phyloP scores from a whole-genome alignment of 2,329 filamentous ascomycete species.

The Onygenales sp. region DNA sequence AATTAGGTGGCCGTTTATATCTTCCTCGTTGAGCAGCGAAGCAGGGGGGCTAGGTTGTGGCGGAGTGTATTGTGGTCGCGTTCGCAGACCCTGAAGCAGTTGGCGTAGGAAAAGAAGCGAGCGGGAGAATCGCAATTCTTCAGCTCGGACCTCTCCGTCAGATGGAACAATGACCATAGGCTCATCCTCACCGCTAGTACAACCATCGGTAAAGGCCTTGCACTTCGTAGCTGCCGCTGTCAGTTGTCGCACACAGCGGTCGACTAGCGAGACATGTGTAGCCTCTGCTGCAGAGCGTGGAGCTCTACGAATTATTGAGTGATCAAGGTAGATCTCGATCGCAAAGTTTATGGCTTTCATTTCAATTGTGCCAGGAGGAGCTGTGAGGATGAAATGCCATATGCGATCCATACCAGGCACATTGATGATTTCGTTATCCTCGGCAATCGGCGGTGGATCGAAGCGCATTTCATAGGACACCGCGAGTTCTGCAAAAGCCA shows the following conservation, averaged over 20 bases:
- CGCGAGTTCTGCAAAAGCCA: slow-evolving; percentile 35
- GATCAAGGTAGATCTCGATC: slow-evolving; percentile 62
- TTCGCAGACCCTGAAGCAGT: slow-evolving; percentile 49
- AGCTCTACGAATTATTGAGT: slow-evolving; percentile 31
- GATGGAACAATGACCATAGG: slow-evolving; percentile 44
- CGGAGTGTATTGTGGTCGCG: slow-evolving; percentile 49
- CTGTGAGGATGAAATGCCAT: slow-evolving; percentile 72
- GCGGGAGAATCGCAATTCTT: slow-evolving; percentile 57
- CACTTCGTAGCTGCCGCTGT: slow-evolving; percentile 53
- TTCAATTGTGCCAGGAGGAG: slow-evolving; percentile 57
- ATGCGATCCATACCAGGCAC: slow-evolving; percentile 55
- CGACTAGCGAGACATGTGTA: slow-evolving; percentile 61
- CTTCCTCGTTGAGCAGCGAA: slow-evolving; percentile 41
- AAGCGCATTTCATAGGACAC: slow-evolving; percentile 47
- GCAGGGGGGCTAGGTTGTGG: slow-evolving; percentile 52
- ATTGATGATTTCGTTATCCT: slow-evolving; percentile 31
- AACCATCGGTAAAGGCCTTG: slow-evolving; percentile 39
- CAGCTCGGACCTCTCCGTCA: slow-evolving; percentile 41
- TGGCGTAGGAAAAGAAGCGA: slow-evolving; percentile 59
- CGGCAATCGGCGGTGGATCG: slow-evolving; percentile 39
- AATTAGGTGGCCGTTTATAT: slow-evolving; percentile 53
- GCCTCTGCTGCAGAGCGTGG: slow-evolving; percentile 40
- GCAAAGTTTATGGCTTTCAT: slow-evolving; percentile 59
- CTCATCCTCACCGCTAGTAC: slow-evolving; percentile 40
- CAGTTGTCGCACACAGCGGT: slow-evolving; percentile 63